Conservation (phyloP, 2,329 filamentous ascomycete genomes). For the Biscogniauxia sp. region DNA sequence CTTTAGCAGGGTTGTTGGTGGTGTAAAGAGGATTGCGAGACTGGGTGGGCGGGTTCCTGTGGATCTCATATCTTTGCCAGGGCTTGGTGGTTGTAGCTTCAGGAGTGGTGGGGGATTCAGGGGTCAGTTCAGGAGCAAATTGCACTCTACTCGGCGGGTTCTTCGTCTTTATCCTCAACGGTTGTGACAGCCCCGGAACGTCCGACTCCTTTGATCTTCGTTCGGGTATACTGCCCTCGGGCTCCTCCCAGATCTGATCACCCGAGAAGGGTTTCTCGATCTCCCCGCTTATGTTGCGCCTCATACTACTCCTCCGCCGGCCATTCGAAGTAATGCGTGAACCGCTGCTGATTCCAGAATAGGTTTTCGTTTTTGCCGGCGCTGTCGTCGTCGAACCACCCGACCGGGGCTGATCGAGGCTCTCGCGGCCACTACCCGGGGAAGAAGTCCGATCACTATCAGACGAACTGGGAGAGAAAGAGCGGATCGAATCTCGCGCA, state of each 20-base stretch:
- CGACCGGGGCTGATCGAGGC: slow-evolving; percentile 32
- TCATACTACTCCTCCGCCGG: slow-evolving; percentile 62
- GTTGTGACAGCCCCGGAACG: slow-evolving; percentile 35
- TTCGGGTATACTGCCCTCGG: slow-evolving; percentile 47
- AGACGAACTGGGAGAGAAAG: slow-evolving; percentile 51
- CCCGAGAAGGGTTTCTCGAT: slow-evolving; percentile 66
- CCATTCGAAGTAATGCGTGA: slow-evolving; percentile 37
- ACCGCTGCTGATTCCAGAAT: slow-evolving; percentile 39
- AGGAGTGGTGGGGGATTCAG: slow-evolving; percentile 34
- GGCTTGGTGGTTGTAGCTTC: slow-evolving; percentile 40
- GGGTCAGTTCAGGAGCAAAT: slow-evolving; percentile 46
- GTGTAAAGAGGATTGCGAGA: slow-evolving; percentile 80
- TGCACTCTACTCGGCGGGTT: slow-evolving; percentile 65
- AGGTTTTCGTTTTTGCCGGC: slow-evolving; percentile 37
- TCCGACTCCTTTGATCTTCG: slow-evolving; percentile 24
- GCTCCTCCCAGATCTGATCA: slow-evolving; percentile 88
- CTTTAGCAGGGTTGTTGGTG: slow-evolving; percentile 53
- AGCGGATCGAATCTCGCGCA: slow-evolving; percentile 44
- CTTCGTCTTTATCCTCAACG: slow-evolving; percentile 57
- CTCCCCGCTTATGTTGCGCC: slow-evolving; percentile 69
- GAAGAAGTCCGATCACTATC: slow-evolving; percentile 44
- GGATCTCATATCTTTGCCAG: slow-evolving; percentile 65
- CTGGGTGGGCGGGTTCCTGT: slow-evolving; percentile 79
- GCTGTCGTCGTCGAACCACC: slow-evolving; percentile 18
- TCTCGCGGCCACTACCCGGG: slow-evolving; percentile 31